A percentile compares a stretch with the other conserved stretches of the same genome.
Conservation (phyloP, 257 asterid genomes). For the Solanum habrochaites region DNA sequence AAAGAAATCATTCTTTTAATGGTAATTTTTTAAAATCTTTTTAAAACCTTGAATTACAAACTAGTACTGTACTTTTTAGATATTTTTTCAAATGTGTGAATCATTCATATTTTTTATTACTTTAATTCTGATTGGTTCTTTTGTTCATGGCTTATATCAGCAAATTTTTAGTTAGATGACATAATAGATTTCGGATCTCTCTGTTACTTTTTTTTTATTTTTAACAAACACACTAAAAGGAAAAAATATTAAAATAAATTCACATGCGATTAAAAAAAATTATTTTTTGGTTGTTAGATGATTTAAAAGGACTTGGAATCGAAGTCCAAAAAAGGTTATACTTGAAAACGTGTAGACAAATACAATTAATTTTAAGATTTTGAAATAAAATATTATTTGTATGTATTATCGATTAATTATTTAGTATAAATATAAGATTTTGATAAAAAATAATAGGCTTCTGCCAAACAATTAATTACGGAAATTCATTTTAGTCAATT, state of each 20-base stretch:
- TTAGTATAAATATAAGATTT: background rate
- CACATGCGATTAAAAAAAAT: background rate
- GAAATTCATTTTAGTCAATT: background rate
- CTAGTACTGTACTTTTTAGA: no score
- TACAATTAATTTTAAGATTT: background rate
- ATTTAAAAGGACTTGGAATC: background rate
- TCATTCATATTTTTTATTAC: background rate
- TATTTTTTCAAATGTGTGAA: no score
- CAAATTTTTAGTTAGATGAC: background rate
- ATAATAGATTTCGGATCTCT: background rate
- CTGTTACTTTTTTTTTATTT: background rate
- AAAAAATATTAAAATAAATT: background rate
- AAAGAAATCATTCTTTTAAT: no score
- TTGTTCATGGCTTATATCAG: background rate
- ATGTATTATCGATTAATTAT: background rate
- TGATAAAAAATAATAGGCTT: background rate
- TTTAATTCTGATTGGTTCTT: background rate
- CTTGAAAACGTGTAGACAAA: background rate
- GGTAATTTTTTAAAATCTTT: no score
- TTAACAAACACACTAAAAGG: background rate
- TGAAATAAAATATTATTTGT: background rate
- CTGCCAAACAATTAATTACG: background rate
- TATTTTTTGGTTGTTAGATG: background rate
- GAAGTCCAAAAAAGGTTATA: background rate
- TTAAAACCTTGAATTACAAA: background rate